Evolutionary conservation across 1,139 yeast genomes (phyloP), one percentile per base, ranked within the genome.

Genomic region (Debaryomyces sp.): DNA sequence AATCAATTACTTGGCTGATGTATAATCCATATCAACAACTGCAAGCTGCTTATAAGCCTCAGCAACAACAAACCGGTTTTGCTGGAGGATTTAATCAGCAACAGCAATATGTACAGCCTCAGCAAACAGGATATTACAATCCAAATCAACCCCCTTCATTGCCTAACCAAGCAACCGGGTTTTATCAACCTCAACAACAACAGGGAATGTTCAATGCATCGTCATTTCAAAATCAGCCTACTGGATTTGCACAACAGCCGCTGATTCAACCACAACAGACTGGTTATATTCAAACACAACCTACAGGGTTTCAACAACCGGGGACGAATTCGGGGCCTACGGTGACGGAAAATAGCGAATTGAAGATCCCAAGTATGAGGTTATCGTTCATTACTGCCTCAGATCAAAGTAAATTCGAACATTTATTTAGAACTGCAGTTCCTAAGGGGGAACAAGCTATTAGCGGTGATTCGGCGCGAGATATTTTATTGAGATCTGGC

Each of bases 401-500:
- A 37, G 98, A 91, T 65, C 98, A 94, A 71, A 78, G 78, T 51
- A 87, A 89, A 66, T 94, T 89, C 62, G 96, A 89, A 64, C 84
- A 84, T 58, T 75, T 94, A 55, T 94, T 92, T 64, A 73, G 91
- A 53, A 80, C 89, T 6, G 85, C 89, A 5, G 89, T 90, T 32
- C 81, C 88, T n/a, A 73, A 78, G 33, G 89, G 92, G 18, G 95
- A 91, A 47, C 86, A 78, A 57, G 81, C 96, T 6, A 80, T 91
- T 49, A 75, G 82, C 34, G 96, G 96, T 4, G 88, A 85, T 44
- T 73, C 86, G 9, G 96, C 97, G 21, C 81, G 94, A 58, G 83
- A 83, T 50, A 87, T 94, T 50, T 75, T 94, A 57, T 75, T 90
- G 71, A 82, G 92, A 57, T 91, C 97, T 0, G 89, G 90, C 4